Evolutionary conservation across 2,329 filamentous ascomycete species (phyloP), one percentile per base, ranked within the genome.

Genomic region (Calonectria naviculata): DNA sequence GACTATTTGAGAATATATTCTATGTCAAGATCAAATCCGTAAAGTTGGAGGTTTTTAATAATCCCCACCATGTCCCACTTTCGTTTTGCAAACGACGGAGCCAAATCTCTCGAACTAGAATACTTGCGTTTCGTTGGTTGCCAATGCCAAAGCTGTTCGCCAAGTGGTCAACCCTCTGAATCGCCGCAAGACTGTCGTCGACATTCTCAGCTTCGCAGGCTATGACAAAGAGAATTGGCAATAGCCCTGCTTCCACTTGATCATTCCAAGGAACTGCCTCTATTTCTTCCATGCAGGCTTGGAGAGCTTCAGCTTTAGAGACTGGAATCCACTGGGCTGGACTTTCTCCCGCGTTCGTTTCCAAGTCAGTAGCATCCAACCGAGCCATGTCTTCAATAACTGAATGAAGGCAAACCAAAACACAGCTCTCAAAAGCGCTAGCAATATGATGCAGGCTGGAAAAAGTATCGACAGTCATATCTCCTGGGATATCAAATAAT

Each of bases 91-190:
- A 34, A 6, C 29, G 71, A 72, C 26, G 5, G 13, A 54, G 34
- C 6, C 10, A 8, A 0, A 12, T 5, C 0, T 1, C 12, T 4
- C 0, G 3, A 26, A 6, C 17, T 5, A 36, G 34, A 61, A 17
- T 44, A 29, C 3, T 9, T 17, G 12, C 28, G 24, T 34, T 9
- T 8, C 28, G 7, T 21, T 15, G 34, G 29, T 42, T n/a, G 19
- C 10, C 19, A 38, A 38, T n/a, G 26, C 61, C 26, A 31, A 44
- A 44, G 58, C 41, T 29, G 8, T 19, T 26, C 28, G 13, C 36
- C 60, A 64, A 21, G 13, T 21, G n/a, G 19, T 44, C 41, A 6
- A 44, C n/a, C n/a, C 41, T 17, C 6, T 21, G 15, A 6, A 44
- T 17, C 7, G 41, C 41, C 17, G 41, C 6, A 19, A 21, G n/a